Evolutionary conservation across 2,329 filamentous ascomycete species (phyloP).

Genomic region (Bipolaris cookei): DNA sequence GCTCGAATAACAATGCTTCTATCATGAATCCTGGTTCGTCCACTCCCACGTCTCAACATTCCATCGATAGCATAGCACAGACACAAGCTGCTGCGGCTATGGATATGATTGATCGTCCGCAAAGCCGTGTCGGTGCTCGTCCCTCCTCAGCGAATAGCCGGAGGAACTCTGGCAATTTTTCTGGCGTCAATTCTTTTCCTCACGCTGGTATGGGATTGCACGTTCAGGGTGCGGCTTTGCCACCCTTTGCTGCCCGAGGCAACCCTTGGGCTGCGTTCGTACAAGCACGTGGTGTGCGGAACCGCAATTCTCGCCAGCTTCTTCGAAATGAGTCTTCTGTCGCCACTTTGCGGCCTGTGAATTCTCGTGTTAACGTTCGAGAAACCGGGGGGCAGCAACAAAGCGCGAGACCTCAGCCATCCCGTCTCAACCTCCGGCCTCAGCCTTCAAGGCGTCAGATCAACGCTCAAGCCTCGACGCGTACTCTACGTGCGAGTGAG

Average conservation of each 20-base stretch:
- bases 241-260: slow-evolving; percentile 38
- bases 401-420: slow-evolving; percentile 43
- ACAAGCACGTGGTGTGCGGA: slow-evolving; percentile 32
- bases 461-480: slow-evolving; percentile 44
- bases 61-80: slow-evolving; percentile 38
- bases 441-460: slow-evolving; percentile 48
- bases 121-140: slow-evolving; percentile 45
- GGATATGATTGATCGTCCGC: slow-evolving; percentile 48
- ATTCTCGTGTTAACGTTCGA: slow-evolving; percentile 45
- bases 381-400: slow-evolving; percentile 37
- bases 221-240: slow-evolving; percentile 39
- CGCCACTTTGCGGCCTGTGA: slow-evolving; percentile 45
- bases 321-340: slow-evolving; percentile 50
- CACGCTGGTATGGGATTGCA: slow-evolving; percentile 44
- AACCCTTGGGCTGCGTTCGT: slow-evolving; percentile 50
- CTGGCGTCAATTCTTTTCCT: slow-evolving; percentile 40
- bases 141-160: slow-evolving; percentile 46
- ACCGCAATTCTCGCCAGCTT: slow-evolving; percentile 42
- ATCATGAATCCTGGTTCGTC: slow-evolving; percentile 40
- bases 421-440: slow-evolving; percentile 44
- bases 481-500: slow-evolving; percentile 45
- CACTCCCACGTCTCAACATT: slow-evolving; percentile 35
- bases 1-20: slow-evolving; percentile 40
- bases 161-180: slow-evolving; percentile 43
- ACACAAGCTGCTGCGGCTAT: slow-evolving; percentile 35